Conservation (phyloP, 495 filamentous ascomycete genomes). For the Choiromyces venosus region DNA sequence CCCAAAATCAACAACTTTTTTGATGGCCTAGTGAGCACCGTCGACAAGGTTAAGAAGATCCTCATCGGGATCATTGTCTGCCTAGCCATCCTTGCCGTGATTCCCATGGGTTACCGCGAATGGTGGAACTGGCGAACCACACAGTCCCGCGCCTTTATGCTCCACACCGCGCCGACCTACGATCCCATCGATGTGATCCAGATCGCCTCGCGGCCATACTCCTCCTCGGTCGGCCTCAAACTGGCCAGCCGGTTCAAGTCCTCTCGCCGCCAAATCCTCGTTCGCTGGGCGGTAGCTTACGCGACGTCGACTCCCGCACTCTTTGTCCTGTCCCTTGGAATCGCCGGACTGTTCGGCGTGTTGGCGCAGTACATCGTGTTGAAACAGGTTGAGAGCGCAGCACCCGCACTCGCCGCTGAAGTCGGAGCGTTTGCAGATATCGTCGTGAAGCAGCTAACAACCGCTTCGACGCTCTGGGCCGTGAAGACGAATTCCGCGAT, state of each 20-base stretch:
- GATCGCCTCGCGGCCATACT: conserved; percentile 72
- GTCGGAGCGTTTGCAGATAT: conserved; percentile 77
- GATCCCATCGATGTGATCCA: conserved; percentile 88
- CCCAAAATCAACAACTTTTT: conserved; percentile 85
- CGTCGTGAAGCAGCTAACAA: conserved; percentile 65
- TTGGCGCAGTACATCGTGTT: conserved; percentile 80
- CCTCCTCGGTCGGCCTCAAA: conserved; percentile 64
- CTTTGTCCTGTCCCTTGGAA: conserved; percentile 75
- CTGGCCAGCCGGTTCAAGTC: conserved; percentile 63
- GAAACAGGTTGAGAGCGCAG: conserved; percentile 62
- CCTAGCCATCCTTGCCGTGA: conserved; percentile 62
- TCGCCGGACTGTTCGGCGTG: conserved; percentile 80
- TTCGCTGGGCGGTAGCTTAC: conserved; percentile 83
- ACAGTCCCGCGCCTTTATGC: conserved; percentile 60
- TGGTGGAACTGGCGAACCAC: conserved; percentile 69
- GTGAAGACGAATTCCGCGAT: conserved; percentile 69
- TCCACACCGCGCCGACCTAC: conserved; percentile 46
- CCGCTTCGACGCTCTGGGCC: conserved; percentile 73
- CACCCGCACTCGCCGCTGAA: conserved; percentile 67
- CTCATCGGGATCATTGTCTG: conserved; percentile 67
- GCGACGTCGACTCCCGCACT: conserved; percentile 76
- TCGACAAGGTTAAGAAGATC: conserved; percentile 59
- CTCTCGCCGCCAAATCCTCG: conserved; percentile 61
- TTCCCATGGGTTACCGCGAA: conserved; percentile 75
- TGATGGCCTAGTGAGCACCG: conserved; percentile 57